Conservation (phyloP, 768 basidiomycete genomes). For the Boletus barrowsii region DNA sequence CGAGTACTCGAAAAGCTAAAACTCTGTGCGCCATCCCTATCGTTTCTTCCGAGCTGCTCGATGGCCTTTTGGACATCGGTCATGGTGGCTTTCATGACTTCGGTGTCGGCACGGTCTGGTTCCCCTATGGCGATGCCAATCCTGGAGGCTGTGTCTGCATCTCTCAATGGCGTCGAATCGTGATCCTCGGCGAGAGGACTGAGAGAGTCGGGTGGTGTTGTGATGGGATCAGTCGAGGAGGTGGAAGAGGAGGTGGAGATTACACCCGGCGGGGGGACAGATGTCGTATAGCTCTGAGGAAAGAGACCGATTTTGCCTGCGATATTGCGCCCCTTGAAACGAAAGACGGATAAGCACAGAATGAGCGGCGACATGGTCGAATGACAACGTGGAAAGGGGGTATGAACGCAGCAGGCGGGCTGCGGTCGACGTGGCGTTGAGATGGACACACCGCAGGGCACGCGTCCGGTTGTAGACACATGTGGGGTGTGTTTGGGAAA, state of each 20-base stretch:
- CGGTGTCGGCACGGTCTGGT: constrained; percentile 34
- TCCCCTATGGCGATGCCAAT: constrained; percentile 27
- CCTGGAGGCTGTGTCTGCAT: constrained; percentile 22
- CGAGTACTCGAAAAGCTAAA: constrained; percentile 75
- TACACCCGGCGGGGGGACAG: constrained; percentile 42
- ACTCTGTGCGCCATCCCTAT: constrained; percentile 59
- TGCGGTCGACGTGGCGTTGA: not conserved
- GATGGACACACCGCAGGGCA: constrained; percentile 4
- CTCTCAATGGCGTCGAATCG: constrained; percentile 36
- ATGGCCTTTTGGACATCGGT: constrained; percentile 90
- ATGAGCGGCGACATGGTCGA: constrained; percentile 24
- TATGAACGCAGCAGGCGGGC: constrained; percentile 2
- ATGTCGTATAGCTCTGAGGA: constrained; percentile 82
- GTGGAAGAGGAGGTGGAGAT: constrained; percentile 27
- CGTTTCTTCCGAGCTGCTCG: constrained; percentile 70
- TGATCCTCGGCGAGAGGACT: constrained; percentile 49
- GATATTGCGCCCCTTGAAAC: constrained; percentile 71
- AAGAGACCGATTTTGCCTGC: constrained; percentile 87
- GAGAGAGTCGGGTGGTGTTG: constrained; percentile 28
- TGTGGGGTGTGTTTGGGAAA: constrained; percentile 3
- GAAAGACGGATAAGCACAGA: constrained; percentile 21
- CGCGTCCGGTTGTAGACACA: constrained; percentile 1
- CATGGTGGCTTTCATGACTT: constrained; percentile 83
- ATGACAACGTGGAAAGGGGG: constrained; percentile 16
- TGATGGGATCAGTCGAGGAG: constrained; percentile 22